Evolutionary conservation across 2,329 filamentous ascomycete genomes (phyloP), one percentile per base, ranked within the genome.

Genomic region (Achaetomium macrosporum): DNA sequence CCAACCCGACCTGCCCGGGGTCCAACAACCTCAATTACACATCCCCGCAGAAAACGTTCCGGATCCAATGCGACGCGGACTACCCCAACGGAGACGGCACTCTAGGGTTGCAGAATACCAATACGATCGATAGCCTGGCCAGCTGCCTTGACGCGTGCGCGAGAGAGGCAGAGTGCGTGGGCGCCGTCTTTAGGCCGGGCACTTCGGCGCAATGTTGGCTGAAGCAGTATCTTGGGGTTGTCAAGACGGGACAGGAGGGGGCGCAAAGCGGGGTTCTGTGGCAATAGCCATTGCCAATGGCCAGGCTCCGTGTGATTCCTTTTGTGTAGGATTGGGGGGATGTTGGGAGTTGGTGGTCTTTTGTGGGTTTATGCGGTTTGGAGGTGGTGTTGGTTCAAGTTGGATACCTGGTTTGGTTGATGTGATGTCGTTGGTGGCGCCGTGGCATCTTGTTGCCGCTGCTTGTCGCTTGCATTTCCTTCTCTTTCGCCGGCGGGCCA

Each of bases 111-210:
- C 25, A 19, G 10, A 31, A 17, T 15, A n/a, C 17, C 1, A 35
- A 3, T 33, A 3, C 49, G 2, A 29, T 54, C 11, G 37, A 44
- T 8, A 53, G n/a, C 33, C 37, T 61, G 13, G 36, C 49, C 12
- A 48, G 30, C 6, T 61, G 57, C 25, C 39, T 61, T 10, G 53
- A 58, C n/a, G 20, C 36, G 43, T 61, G 57, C 31, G 59, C 59
- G 16, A 20, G 11, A 2, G 19, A 49, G 17, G n/a, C 39, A 2
- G 31, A 36, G 7, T 61, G 59, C n/a, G 54, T 57, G 4, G 59
- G 46, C 15, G 59, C 55, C 7, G 53, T 58, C n/a, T 51, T 52
- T 30, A 13, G 5, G 31, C 29, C 19, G 20, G 49, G 42, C 12
- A 47, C 46, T 25, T 10, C 35, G 9, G n/a, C 17, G 6, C 5